Percentiles rank a stretch among this genome's conserved stretches.
phyloP scores from a whole-genome alignment of 2,329 filamentous ascomycete species.

The Cordyceps farinosa region DNA sequence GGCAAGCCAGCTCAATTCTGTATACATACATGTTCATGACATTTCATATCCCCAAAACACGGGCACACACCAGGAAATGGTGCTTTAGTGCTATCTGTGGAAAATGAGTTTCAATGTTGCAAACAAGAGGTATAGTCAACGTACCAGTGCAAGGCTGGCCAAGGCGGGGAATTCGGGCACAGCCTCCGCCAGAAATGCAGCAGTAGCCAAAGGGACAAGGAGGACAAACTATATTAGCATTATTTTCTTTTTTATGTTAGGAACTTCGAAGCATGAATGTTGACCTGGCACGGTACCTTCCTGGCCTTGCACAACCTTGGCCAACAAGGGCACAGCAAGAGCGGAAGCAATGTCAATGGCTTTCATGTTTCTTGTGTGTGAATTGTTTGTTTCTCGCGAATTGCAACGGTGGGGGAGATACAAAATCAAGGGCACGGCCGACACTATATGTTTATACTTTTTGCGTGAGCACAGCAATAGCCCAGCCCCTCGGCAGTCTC shows the following conservation, averaged over 20 bases:
- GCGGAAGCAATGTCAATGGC: not conserved
- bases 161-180: not conserved
- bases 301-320: not conserved
- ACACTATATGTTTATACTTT: slow-evolving; percentile 15
- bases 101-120: not conserved
- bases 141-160: slow-evolving; percentile 3
- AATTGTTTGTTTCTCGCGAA: not conserved
- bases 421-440: not conserved
- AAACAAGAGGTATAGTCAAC: not conserved
- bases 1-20: not conserved
- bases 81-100: not conserved
- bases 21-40: not conserved
- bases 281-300: not conserved
- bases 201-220: not conserved
- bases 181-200: slow-evolving; percentile 1
- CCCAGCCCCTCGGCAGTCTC: not conserved
- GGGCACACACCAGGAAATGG: slow-evolving; percentile 10
- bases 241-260: not conserved
- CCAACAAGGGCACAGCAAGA: not conserved
- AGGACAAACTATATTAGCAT: not conserved
- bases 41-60: not conserved
- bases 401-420: no score
- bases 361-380: not conserved
- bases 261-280: not conserved
- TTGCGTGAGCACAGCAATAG: not conserved